Conservation (phyloP, 306 rosid genomes). For the Echinosophora koreensis region DNA sequence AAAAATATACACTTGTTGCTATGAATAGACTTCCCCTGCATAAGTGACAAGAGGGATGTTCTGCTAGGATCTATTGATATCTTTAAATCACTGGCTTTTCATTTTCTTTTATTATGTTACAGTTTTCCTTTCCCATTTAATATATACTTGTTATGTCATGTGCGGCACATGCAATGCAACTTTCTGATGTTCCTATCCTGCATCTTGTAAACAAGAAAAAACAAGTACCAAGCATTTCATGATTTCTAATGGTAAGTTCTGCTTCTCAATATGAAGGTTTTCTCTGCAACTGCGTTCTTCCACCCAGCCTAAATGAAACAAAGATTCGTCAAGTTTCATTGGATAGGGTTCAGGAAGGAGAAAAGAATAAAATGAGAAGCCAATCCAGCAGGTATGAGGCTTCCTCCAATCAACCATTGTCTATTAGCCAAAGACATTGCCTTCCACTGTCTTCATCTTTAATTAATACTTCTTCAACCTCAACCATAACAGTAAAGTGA, state of each 20-base stretch:
- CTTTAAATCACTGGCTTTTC: constrained; percentile 13
- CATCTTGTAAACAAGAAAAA: not conserved
- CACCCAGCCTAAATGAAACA: constrained; percentile 75
- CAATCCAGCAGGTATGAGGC: constrained; percentile 61
- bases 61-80: not conserved
- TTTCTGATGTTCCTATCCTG: constrained; percentile 20
- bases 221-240: not conserved
- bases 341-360: constrained; percentile 55
- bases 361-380: constrained; percentile 73
- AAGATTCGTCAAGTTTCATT: constrained; percentile 64
- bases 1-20: not conserved
- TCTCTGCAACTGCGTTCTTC: constrained; percentile 97
- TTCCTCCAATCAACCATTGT: constrained; percentile 47
- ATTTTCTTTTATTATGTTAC: not conserved
- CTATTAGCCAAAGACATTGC: constrained; percentile 66
- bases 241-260: constrained; percentile 31
- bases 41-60: not conserved
- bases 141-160: constrained; percentile 8
- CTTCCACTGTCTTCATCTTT: constrained; percentile 59
- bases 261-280: constrained; percentile 63
- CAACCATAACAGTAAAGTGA: constrained; percentile 69
- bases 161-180: constrained; percentile 22
- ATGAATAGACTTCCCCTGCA: constrained; percentile 25
- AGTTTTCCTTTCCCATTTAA: not conserved
- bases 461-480: constrained; percentile 63